These are phyloP conservation scores for Cyclanthera cordifolia DNA, from an alignment of 306 rosid species.

Conservation along the genomic window DNA sequence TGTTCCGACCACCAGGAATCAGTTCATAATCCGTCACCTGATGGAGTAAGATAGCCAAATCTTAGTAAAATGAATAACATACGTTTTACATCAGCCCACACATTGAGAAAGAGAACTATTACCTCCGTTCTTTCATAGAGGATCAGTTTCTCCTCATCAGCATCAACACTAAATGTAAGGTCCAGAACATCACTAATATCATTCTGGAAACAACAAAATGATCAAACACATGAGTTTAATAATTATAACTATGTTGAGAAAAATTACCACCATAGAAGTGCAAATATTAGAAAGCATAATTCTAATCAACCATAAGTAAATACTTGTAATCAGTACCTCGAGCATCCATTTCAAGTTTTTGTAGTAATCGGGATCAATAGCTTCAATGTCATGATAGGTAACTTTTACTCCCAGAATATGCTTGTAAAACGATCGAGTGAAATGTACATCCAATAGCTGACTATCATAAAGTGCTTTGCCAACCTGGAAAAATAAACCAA, in stretches of 20 bases:
- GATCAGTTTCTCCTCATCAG: conserved; percentile 88
- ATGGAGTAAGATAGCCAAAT: conserved; percentile 10
- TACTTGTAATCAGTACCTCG: conserved; percentile 41
- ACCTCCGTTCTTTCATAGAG: conserved; percentile 83
- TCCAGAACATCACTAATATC: conserved; percentile 68
- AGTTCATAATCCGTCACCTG: conserved; percentile 94
- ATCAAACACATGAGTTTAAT: not conserved
- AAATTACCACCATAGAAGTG: not conserved
- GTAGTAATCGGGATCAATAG: conserved; percentile 88
- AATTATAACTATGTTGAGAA: not conserved
- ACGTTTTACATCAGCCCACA: not conserved
- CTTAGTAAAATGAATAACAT: not conserved
- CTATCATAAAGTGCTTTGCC: conserved; percentile 93
- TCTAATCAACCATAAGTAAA: conserved; percentile 3
- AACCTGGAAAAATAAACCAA: conserved; percentile 42
- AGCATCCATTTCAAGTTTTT: conserved; percentile 92
- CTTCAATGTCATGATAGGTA: conserved; percentile 95
- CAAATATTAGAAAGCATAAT: conserved; percentile 7
- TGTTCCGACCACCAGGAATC: conserved; percentile 90
- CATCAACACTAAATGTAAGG: conserved; percentile 97
- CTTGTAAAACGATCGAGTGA: conserved; percentile 92
- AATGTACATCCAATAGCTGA: conserved; percentile 93
- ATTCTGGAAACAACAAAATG: conserved; percentile 41
- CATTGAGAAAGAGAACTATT: conserved; percentile 10
- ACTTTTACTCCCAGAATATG: conserved; percentile 83